These are phyloP conservation scores for Endothia cerciana DNA, from an alignment of 2,329 filamentous ascomycete genomes.

Conservation along the genomic window DNA sequence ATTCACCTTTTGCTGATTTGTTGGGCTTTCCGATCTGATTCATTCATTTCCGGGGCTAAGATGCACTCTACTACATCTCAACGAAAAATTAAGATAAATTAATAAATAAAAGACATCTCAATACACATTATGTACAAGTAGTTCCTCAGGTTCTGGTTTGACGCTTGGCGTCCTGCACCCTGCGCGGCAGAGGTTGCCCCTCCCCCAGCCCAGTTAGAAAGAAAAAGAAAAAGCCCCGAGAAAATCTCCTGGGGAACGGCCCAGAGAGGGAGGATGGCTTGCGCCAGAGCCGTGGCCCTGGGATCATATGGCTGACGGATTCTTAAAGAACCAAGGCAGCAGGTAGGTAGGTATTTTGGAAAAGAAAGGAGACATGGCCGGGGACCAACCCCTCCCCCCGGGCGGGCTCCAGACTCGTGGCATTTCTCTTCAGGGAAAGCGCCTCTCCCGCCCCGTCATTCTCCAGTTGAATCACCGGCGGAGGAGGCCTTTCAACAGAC, in stretches of 20 bases:
- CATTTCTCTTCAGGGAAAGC: neutral
- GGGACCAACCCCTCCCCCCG: neutral
- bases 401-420: neutral
- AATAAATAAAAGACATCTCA: neutral
- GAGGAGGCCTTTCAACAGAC: neutral
- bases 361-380: neutral
- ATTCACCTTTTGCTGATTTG: neutral
- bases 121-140: neutral
- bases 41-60: neutral
- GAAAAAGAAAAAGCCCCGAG: slow-evolving; percentile 14
- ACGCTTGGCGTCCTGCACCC: neutral
- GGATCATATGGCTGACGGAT: slow-evolving; percentile 10
- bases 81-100: neutral
- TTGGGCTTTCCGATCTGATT: neutral
- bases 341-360: neutral
- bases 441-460: neutral
- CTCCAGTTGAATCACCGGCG: neutral
- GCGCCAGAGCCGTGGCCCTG: slow-evolving; percentile 18
- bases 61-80: neutral
- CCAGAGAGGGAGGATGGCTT: slow-evolving; percentile 11
- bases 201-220: neutral
- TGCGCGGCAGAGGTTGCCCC: neutral
- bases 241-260: slow-evolving; percentile 11
- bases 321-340: neutral
- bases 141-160: neutral